These are phyloP conservation scores for Colletotrichum sojae DNA, from an alignment of 2,329 filamentous ascomycete genomes.

Conservation along the genomic window DNA sequence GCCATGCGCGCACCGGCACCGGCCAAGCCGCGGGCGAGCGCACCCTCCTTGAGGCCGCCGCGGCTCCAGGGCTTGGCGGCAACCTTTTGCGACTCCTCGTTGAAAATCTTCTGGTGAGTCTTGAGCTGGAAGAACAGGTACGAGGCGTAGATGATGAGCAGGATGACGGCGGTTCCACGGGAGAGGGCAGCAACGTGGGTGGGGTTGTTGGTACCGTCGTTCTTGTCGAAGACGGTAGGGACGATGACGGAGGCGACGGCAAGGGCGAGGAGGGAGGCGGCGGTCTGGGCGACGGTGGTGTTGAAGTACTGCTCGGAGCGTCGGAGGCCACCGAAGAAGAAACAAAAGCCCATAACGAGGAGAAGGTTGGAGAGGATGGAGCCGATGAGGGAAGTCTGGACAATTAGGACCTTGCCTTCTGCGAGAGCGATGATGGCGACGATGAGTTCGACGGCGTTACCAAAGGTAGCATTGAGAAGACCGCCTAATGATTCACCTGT, in stretches of 20 bases:
- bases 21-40: constrained; percentile 57
- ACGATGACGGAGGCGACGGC: constrained; percentile 88
- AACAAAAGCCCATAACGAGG: constrained; percentile 91
- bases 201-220: constrained; percentile 54
- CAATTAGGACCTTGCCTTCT: constrained; percentile 83
- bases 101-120: constrained; percentile 86
- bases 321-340: constrained; percentile 87
- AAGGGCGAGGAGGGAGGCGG: constrained; percentile 83
- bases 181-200: constrained; percentile 74
- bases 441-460: constrained; percentile 90
- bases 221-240: constrained; percentile 84
- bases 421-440: constrained; percentile 87
- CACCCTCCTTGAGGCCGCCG: constrained; percentile 50
- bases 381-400: constrained; percentile 92
- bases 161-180: constrained; percentile 82
- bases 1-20: constrained; percentile 56
- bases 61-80: constrained; percentile 67
- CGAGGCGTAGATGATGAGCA: constrained; percentile 85
- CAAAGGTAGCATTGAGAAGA: constrained; percentile 91
- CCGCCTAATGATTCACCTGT: constrained; percentile 90
- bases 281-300: constrained; percentile 90
- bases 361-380: constrained; percentile 93
- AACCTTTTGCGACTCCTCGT: constrained; percentile 83
- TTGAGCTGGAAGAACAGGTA: constrained; percentile 95
- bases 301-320: constrained; percentile 91